These are phyloP conservation scores for Trichosporon sp. DNA, from an alignment of 1,284 basidiomycete species.

Conservation along the genomic window DNA sequence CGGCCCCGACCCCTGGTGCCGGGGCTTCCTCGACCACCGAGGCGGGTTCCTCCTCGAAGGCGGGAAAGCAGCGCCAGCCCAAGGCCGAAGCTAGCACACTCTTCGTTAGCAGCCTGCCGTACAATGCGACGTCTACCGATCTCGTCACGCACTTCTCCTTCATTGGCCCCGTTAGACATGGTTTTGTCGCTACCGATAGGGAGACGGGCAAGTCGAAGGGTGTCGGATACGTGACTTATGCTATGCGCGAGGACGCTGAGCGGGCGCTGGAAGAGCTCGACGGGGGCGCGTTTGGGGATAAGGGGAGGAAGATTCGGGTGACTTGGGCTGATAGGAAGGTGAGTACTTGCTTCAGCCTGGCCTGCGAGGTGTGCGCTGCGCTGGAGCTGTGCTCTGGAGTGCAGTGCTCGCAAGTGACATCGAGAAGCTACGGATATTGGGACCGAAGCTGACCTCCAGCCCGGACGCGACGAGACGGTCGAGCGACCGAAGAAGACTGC, in stretches of 20 bases:
- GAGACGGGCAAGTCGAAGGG: constrained; percentile 82
- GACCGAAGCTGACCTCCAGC: constrained; percentile 1
- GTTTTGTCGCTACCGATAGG: constrained; percentile 74
- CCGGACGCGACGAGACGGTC: constrained; percentile 10
- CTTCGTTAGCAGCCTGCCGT: constrained; percentile 60
- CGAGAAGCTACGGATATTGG: constrained; percentile 7
- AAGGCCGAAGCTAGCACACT: constrained; percentile 27
- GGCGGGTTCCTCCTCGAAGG: neutral
- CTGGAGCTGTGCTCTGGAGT: neutral
- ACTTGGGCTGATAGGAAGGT: constrained; percentile 77
- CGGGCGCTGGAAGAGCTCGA: constrained; percentile 58
- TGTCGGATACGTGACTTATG: constrained; percentile 95
- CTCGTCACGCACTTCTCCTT: constrained; percentile 90
- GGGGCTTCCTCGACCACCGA: no score
- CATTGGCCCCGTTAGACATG: constrained; percentile 86
- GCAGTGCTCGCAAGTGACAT: no score
- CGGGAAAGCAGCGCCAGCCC: neutral
- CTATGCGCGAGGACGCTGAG: constrained; percentile 82
- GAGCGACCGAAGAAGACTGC: constrained; percentile 18
- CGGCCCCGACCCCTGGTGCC: neutral
- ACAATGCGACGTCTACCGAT: constrained; percentile 82
- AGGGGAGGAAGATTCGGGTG: constrained; percentile 65
- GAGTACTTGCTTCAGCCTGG: constrained; percentile 17
- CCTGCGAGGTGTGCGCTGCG: neutral
- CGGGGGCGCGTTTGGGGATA: constrained; percentile 52